These are phyloP conservation scores for Funneliformis geosporum DNA, from an alignment of 192 early-diverging fungal species.

Conservation along the genomic window DNA sequence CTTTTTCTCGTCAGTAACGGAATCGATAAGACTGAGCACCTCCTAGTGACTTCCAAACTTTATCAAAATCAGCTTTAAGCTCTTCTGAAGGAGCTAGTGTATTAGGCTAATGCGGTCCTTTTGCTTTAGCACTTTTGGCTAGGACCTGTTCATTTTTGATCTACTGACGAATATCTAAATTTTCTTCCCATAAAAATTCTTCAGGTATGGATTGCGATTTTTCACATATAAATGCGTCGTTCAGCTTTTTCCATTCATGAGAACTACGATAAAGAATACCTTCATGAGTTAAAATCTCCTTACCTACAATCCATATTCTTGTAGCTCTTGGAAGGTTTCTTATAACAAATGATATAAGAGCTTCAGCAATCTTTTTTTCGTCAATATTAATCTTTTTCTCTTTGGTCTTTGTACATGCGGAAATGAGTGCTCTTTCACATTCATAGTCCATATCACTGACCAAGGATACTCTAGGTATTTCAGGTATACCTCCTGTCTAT, in stretches of 20 bases:
- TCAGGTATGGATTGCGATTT: slow-evolving; percentile 7
- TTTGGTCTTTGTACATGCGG: background rate
- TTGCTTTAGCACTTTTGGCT: no score
- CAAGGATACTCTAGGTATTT: background rate
- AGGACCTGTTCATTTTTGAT: background rate
- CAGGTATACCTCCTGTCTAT: no score
- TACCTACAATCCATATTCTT: no score
- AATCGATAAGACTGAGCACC: no score
- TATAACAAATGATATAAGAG: background rate
- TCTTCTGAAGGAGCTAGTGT: background rate
- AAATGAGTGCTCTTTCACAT: slow-evolving; percentile 7
- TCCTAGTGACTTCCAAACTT: background rate
- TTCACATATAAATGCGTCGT: background rate
- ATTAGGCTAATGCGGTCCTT: background rate
- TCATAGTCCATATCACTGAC: slow-evolving; percentile 3
- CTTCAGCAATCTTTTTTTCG: slow-evolving; percentile 5
- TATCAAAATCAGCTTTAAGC: background rate
- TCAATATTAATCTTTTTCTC: background rate
- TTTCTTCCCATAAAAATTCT: background rate
- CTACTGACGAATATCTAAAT: background rate
- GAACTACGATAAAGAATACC: no score
- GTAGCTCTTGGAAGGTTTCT: background rate
- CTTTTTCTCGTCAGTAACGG: no score
- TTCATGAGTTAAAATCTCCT: no score
- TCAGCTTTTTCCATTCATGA: no score